Conservation (phyloP, 106 monocot species). For the Acorus calamus region DNA sequence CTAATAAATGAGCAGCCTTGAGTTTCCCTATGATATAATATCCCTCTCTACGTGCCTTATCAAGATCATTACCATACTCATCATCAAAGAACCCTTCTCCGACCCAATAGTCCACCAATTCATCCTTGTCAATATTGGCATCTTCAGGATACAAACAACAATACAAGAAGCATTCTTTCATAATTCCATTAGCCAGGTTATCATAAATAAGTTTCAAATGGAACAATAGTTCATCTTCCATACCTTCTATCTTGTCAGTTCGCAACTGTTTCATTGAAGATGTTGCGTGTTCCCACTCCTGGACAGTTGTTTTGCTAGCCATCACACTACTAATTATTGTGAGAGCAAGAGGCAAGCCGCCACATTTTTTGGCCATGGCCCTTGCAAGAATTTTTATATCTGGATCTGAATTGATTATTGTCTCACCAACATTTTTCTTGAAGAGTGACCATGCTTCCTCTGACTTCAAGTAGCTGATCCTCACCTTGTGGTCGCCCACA, state of each 20-base stretch:
- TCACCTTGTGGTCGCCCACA: no score
- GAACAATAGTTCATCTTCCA: neutral
- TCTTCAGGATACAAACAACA: slow-evolving; percentile 23
- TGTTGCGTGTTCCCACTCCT: slow-evolving; percentile 11
- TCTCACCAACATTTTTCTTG: no score
- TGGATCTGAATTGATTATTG: no score
- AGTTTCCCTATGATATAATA: slow-evolving; percentile 3
- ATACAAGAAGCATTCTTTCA: slow-evolving; percentile 17
- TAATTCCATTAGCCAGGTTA: neutral
- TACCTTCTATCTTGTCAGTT: neutral
- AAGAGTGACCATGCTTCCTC: no score
- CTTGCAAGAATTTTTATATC: no score
- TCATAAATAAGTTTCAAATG: slow-evolving; percentile 33
- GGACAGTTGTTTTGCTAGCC: slow-evolving; percentile 4
- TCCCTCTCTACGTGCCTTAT: slow-evolving; percentile 9
- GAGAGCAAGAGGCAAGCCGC: slow-evolving; percentile 34
- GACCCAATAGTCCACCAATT: slow-evolving; percentile 26
- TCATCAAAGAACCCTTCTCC: slow-evolving; percentile 17
- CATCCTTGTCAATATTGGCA: neutral
- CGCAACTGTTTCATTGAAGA: slow-evolving; percentile 1
- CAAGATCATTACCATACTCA: neutral
- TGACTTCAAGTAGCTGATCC: no score
- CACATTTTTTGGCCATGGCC: slow-evolving; percentile 6
- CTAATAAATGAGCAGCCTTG: slow-evolving; percentile 10
- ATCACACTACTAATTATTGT: slow-evolving; percentile 14